phyloP scores from a whole-genome alignment of 1,284 basidiomycete species.

The Fereydounia khargensis region DNA sequence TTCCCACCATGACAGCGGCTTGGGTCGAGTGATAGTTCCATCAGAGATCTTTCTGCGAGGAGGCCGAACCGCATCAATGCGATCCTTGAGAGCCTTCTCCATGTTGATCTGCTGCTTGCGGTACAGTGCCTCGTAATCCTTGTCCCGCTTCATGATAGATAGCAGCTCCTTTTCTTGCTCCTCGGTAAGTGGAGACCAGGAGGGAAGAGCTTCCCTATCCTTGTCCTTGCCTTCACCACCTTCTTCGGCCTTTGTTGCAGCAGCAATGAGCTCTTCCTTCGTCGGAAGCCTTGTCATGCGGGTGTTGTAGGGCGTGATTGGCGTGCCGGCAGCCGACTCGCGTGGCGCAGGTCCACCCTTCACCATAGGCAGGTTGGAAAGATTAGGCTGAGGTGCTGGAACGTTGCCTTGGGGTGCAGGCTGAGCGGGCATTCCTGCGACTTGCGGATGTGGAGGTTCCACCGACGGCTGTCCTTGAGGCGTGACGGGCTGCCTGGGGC shows the following conservation, averaged over 20 bases:
- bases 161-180: constrained; percentile 62
- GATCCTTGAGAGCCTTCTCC: constrained; percentile 34
- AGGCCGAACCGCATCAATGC: constrained; percentile 34
- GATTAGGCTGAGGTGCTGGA: constrained; percentile 42
- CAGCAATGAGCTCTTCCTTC: too few species aligned
- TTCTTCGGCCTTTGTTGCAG: background rate
- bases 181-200: constrained; percentile 60
- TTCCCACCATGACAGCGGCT: constrained; percentile 50
- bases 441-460: too few species aligned
- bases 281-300: constrained; percentile 66
- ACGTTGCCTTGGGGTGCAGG: background rate
- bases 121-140: constrained; percentile 60
- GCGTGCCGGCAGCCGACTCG: constrained; percentile 55
- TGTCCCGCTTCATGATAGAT: constrained; percentile 64
- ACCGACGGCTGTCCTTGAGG: too few species aligned
- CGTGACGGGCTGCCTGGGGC: too few species aligned
- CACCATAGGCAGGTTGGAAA: constrained; percentile 45
- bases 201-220: too few species aligned
- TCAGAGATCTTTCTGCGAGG: constrained; percentile 16
- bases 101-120: constrained; percentile 42
- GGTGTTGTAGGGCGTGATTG: constrained; percentile 67
- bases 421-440: background rate
- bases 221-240: constrained; percentile 5
- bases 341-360: constrained; percentile 55
- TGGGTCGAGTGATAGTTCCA: constrained; percentile 22